Evolutionary conservation across 2,329 filamentous ascomycete species (phyloP).

Genomic region (Alternaria sp.): DNA sequence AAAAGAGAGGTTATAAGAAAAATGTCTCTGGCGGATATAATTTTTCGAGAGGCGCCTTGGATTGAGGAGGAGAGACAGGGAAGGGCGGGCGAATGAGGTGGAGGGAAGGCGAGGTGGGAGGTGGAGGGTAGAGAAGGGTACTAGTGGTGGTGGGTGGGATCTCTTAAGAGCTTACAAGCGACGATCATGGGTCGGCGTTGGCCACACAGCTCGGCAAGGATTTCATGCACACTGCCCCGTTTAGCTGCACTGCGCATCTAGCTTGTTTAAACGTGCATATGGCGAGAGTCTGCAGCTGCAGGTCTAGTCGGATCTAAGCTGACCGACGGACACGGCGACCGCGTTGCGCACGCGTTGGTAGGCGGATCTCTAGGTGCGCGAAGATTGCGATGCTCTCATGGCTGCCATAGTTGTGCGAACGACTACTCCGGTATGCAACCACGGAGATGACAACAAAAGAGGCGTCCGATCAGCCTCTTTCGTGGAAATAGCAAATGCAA

Average conservation of each 20-base stretch:
- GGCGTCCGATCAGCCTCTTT: constrained; percentile 38
- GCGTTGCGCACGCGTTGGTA: constrained; percentile 47
- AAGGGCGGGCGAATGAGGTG: constrained; percentile 52
- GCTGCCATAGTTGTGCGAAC: constrained; percentile 28
- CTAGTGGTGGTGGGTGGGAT: constrained; percentile 49
- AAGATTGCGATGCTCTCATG: constrained; percentile 48
- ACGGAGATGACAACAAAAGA: constrained; percentile 46
- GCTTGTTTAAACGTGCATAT: constrained; percentile 50
- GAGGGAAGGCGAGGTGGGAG: constrained; percentile 54
- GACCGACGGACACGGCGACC: constrained; percentile 44
- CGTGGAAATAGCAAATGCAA: constrained; percentile 42
- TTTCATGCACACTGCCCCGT: constrained; percentile 52
- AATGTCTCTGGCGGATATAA: constrained; percentile 48
- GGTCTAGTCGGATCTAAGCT: constrained; percentile 49
- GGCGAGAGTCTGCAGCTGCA: constrained; percentile 47
- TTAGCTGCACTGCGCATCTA: constrained; percentile 49
- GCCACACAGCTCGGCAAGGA: constrained; percentile 47
- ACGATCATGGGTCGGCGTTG: constrained; percentile 46
- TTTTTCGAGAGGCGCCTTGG: constrained; percentile 49
- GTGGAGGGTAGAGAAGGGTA: constrained; percentile 50
- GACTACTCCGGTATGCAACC: constrained; percentile 34
- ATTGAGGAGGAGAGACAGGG: constrained; percentile 47
- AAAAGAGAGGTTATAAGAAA: constrained; percentile 45
- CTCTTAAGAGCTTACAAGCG: constrained; percentile 49
- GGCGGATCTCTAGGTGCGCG: constrained; percentile 32